A percentile compares a stretch with the other conserved stretches of the same genome.
Conservation (phyloP, 2,329 filamentous ascomycete genomes). For the Botrytis galanthina region DNA sequence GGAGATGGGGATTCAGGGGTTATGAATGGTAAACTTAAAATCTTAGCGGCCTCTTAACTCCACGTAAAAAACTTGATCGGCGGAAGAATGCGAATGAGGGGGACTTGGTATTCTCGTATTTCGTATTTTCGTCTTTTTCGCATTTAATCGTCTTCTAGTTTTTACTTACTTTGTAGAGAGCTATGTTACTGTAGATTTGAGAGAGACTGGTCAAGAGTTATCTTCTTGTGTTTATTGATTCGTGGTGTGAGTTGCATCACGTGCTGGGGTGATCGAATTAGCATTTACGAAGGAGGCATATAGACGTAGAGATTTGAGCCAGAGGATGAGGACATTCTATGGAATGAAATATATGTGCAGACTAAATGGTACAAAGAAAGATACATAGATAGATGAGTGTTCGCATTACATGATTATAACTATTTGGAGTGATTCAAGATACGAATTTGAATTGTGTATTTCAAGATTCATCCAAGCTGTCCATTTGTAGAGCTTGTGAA, state of each 20-base stretch:
- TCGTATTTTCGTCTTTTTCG: neutral
- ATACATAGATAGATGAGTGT: neutral
- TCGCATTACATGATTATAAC: slow-evolving; percentile 6
- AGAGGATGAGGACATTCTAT: neutral
- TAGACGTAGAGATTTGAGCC: neutral
- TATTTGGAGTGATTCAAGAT: neutral
- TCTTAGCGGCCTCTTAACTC: neutral
- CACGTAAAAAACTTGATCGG: neutral
- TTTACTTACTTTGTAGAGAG: neutral
- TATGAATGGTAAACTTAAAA: neutral
- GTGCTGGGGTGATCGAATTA: neutral
- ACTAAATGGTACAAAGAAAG: neutral
- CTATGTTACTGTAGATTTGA: neutral
- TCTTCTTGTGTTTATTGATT: neutral
- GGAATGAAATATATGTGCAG: neutral
- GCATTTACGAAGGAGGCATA: neutral
- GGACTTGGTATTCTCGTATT: neutral
- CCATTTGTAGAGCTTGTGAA: neutral
- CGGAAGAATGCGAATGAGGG: neutral
- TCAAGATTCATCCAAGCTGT: slow-evolving; percentile 15
- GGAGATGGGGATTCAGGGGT: neutral
- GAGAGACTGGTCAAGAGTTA: neutral
- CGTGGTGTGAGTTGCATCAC: neutral
- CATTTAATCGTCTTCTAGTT: neutral
- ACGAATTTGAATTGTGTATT: slow-evolving; percentile 6